A percentile compares a stretch with the other conserved stretches of the same genome.
phyloP scores from a whole-genome alignment of 2,329 filamentous ascomycete genomes.

The Colletotrichum liriopes region DNA sequence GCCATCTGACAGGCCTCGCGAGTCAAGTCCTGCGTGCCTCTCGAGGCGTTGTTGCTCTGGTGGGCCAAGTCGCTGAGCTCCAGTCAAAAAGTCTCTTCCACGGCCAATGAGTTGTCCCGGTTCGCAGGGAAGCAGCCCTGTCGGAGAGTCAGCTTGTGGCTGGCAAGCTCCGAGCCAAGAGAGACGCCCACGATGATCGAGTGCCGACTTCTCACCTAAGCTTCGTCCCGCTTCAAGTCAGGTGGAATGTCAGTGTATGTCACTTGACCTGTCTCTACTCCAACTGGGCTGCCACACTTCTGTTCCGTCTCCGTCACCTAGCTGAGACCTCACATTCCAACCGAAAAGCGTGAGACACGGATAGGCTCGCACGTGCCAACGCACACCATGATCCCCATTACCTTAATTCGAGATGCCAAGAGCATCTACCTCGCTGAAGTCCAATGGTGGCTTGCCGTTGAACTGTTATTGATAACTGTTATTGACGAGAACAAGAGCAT shows the following conservation, averaged over 20 bases:
- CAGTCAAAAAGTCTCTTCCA: not conserved
- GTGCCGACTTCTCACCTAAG: slow-evolving; percentile 8
- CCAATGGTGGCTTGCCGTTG: not conserved
- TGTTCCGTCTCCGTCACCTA: not conserved
- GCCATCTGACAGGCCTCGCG: slow-evolving; percentile 1
- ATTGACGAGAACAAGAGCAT: not conserved
- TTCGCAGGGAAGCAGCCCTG: not conserved
- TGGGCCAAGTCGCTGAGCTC: slow-evolving; percentile 6
- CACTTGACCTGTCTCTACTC: slow-evolving; percentile 23
- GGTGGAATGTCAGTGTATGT: slow-evolving; percentile 28
- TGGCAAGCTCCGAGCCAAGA: not conserved
- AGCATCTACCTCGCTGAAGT: not conserved
- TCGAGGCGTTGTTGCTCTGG: not conserved
- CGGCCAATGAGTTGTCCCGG: not conserved
- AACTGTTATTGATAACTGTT: not conserved
- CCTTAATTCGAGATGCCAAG: not conserved
- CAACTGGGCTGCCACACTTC: not conserved
- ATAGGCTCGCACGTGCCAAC: slow-evolving; percentile 4
- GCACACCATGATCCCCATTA: not conserved
- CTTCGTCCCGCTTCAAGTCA: not conserved
- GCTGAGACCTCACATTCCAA: not conserved
- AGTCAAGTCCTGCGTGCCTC: slow-evolving; percentile 10
- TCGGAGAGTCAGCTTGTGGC: not conserved
- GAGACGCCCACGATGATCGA: not conserved
- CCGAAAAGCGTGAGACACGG: not conserved